Evolutionary conservation across 306 rosid species (phyloP).

Genomic region (Parietaria judaica): DNA sequence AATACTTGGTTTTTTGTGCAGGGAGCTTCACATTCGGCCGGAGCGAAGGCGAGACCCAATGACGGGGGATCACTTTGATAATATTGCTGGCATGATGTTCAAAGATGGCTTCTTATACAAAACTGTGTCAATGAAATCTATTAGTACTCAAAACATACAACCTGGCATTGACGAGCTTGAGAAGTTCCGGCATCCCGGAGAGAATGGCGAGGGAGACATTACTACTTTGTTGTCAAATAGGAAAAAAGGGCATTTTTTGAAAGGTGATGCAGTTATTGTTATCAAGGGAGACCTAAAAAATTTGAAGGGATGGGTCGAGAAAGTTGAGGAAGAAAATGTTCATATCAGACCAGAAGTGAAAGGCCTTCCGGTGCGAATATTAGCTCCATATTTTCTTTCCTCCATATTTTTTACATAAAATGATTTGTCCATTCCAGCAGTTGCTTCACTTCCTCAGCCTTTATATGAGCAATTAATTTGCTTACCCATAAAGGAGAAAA

Average conservation of each 20-base stretch:
- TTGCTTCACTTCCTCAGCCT: not conserved
- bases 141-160: conserved; percentile 63
- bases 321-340: conserved; percentile 86
- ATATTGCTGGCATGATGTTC: conserved; percentile 84
- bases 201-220: conserved; percentile 79
- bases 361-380: conserved; percentile 72
- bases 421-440: conserved; percentile 1
- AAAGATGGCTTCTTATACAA: conserved; percentile 94
- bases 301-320: conserved; percentile 95
- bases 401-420: not conserved
- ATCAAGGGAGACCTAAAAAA: conserved; percentile 87
- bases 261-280: conserved; percentile 92
- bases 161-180: conserved; percentile 96
- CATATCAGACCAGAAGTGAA: conserved; percentile 86
- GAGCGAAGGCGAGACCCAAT: conserved; percentile 85
- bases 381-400: not conserved
- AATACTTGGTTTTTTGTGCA: conserved; percentile 22
- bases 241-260: conserved; percentile 95
- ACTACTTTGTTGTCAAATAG: conserved; percentile 83
- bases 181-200: conserved; percentile 83
- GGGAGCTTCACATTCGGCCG: conserved; percentile 87
- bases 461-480: not conserved
- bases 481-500: not conserved
- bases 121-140: conserved; percentile 81
- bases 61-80: conserved; percentile 81